Conservation (phyloP, 371 early-diverging fungal species). For the Mortierella sp. region DNA sequence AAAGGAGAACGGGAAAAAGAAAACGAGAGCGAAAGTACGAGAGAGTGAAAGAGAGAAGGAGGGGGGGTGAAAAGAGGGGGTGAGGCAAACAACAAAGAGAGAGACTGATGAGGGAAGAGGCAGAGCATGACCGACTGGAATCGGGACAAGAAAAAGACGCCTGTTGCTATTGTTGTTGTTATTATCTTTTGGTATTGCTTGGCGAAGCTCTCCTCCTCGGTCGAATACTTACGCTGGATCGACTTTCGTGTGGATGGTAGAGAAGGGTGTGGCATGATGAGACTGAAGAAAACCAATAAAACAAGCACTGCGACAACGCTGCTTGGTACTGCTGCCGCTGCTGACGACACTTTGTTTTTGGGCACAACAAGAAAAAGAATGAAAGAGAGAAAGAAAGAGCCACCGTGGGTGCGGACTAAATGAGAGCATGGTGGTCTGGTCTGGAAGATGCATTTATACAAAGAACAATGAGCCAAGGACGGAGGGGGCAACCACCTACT, state of each 20-base stretch:
- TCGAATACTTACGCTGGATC: background rate
- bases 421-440: background rate
- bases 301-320: background rate
- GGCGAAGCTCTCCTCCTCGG: slow-evolving; percentile 1
- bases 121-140: slow-evolving; percentile 13
- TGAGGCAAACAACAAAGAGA: background rate
- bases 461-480: background rate
- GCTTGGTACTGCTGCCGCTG: no score
- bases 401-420: background rate
- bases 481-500: background rate
- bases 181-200: background rate
- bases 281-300: background rate
- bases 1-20: slow-evolving; percentile 10
- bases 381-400: background rate
- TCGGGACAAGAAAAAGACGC: background rate
- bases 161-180: background rate
- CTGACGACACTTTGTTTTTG: background rate
- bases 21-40: background rate
- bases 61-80: background rate
- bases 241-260: background rate
- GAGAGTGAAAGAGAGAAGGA: background rate
- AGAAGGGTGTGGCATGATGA: background rate
- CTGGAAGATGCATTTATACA: background rate
- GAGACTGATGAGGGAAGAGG: background rate
- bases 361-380: background rate